phyloP scores from a whole-genome alignment of 306 rosid genomes.

The Quercus glauca region DNA sequence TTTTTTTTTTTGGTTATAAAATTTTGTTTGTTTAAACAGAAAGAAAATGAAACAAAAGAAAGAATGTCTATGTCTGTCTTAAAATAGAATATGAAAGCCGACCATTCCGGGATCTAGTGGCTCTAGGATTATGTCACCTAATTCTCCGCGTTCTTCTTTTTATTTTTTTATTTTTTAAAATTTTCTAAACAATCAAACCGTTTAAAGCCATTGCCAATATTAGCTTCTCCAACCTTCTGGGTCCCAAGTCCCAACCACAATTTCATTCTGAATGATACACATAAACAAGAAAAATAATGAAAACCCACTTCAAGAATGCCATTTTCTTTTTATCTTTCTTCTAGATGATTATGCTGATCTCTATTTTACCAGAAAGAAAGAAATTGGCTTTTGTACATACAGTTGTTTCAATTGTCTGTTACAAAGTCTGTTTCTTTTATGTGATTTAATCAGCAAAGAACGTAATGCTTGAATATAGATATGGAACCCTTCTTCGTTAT shows the following conservation, averaged over 20 bases:
- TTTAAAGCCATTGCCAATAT: not conserved
- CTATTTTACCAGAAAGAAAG: not conserved
- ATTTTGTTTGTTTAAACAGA: too few relatives aligned
- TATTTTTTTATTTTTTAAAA: too few relatives aligned
- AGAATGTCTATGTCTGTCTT: not conserved
- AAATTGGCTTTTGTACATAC: not conserved
- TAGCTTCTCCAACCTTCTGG: not conserved
- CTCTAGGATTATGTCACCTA: not conserved
- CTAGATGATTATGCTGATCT: not conserved
- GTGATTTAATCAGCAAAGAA: not conserved
- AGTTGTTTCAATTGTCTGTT: not conserved
- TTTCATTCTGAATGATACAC: too few relatives aligned
- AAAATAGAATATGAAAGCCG: not conserved
- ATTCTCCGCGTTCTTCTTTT: not conserved
- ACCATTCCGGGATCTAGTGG: not conserved
- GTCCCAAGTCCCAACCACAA: too few relatives aligned
- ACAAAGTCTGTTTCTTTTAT: not conserved
- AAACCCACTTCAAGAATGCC: not conserved
- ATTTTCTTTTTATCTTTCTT: not conserved
- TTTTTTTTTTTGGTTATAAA: too few relatives aligned
- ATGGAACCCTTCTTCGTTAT: conserved; percentile 33
- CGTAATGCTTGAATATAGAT: conserved; percentile 5
- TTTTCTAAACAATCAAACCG: not conserved
- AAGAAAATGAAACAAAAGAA: too few relatives aligned
- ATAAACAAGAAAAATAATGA: too few relatives aligned